Conservation (phyloP, 139 green algal genomes). For the Chlorella sp. region DNA sequence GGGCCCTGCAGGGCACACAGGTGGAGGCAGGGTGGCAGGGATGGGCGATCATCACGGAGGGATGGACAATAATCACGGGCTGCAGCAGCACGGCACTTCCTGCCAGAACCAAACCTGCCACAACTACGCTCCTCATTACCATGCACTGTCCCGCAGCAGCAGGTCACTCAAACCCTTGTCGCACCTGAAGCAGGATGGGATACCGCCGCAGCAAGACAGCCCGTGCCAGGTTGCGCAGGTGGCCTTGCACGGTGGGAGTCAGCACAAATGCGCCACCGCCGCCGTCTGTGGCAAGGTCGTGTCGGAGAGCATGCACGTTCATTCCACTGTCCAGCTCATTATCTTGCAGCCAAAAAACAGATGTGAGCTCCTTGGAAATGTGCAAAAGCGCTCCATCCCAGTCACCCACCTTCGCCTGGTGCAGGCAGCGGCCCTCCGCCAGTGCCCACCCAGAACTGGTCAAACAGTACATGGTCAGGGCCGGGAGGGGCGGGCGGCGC, state of each 20-base stretch:
- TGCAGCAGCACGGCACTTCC: no score
- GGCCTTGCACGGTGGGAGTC: slow-evolving; percentile 80
- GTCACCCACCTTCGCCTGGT: slow-evolving; percentile 34
- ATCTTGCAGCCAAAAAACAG: no score
- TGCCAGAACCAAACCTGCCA: no score
- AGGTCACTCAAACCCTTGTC: no score
- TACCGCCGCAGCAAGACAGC: slow-evolving; percentile 88
- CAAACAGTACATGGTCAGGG: slow-evolving; percentile 82
- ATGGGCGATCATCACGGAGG: no score
- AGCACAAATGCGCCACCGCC: slow-evolving; percentile 81
- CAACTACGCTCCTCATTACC: no score
- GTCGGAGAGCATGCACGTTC: no score
- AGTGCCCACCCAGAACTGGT: slow-evolving; percentile 95
- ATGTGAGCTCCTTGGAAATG: no score
- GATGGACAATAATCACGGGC: no score
- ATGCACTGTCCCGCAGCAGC: no score
- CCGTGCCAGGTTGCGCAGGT: slow-evolving; percentile 92
- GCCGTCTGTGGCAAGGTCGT: no score
- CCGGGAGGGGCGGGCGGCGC: slow-evolving; percentile 48
- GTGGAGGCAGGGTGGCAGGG: neutral
- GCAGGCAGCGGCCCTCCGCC: slow-evolving; percentile 64
- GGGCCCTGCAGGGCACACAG: slow-evolving; percentile 80
- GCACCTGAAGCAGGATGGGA: slow-evolving; percentile 83
- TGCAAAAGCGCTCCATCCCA: neutral
- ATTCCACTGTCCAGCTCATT: no score